Percentiles rank a stretch among this genome's conserved stretches.
These are phyloP conservation scores for Curvularia lunata DNA, from an alignment of 2,329 filamentous ascomycete species.

Conservation along the genomic window DNA sequence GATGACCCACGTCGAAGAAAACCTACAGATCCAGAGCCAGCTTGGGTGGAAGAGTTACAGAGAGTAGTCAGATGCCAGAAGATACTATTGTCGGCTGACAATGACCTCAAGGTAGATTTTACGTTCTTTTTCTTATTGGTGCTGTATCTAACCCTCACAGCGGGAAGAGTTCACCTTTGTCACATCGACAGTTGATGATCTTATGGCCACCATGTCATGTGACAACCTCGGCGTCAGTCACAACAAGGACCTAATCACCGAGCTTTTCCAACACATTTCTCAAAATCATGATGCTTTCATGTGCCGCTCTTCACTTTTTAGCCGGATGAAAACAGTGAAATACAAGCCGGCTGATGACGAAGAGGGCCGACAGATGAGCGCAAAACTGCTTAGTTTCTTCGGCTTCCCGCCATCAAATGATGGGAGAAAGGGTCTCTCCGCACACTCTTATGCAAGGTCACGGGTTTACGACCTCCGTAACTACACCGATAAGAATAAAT, in stretches of 20 bases:
- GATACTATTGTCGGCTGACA: constrained; percentile 53
- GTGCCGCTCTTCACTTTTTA: constrained; percentile 64
- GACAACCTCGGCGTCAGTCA: constrained; percentile 54
- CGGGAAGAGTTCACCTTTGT: constrained; percentile 44
- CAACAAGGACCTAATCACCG: constrained; percentile 50
- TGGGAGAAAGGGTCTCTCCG: constrained; percentile 41
- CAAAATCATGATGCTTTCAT: constrained; percentile 66
- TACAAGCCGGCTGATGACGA: constrained; percentile 51
- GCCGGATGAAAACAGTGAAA: constrained; percentile 57
- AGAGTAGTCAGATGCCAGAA: constrained; percentile 47
- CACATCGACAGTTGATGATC: constrained; percentile 51
- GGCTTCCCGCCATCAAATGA: constrained; percentile 62
- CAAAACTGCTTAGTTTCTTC: constrained; percentile 73
- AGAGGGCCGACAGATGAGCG: constrained; percentile 66
- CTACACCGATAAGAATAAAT: constrained; percentile 66
- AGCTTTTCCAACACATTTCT: constrained; percentile 51
- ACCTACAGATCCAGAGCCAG: constrained; percentile 34
- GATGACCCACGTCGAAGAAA: constrained; percentile 47
- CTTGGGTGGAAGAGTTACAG: constrained; percentile 43
- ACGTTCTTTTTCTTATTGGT: constrained; percentile 1
- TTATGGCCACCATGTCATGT: constrained; percentile 45
- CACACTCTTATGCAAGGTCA: constrained; percentile 68
- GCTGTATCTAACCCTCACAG: constrained; percentile 18
- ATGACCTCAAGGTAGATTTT: constrained; percentile 48
- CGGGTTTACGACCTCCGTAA: constrained; percentile 76